Base-by-base conservation (phyloP, 768 basidiomycete species). In the Cyclocybe cylindracea region DNA sequence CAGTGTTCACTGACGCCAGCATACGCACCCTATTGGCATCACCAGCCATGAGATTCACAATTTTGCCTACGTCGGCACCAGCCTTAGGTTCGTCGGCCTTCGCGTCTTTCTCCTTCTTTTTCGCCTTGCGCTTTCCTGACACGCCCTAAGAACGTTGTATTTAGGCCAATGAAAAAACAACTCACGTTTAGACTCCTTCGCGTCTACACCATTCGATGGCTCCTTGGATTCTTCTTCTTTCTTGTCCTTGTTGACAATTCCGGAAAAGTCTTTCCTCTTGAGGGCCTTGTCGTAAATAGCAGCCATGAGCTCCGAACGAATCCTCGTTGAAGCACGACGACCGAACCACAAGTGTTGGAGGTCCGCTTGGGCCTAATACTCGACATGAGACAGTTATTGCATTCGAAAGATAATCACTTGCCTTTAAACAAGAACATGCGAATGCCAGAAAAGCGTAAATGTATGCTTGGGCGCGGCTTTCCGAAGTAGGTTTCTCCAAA, bases 241-340 rank as follows among this genome's bases (percentile, higher is more conserved):
- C 56, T 64, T 65, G 11, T 67, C 64, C 57, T 73, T 70, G 10
- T 73, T 71, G 7, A 89, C 74, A 36, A 91, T 73, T 1, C 93
- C 94, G 0, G 89, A 90, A 53, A 85, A 89, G 63, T 95, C 93
- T 62, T 83, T 87, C 31, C 94, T 74, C 66, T 87, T 88, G 34
- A 96, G 70, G 1, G 92, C 82, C 65, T 97, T 97, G 66, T 93
- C 89, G 61, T 94, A 96, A 46, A 96, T 90, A 2, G 85, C 70
- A 0, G 89, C 85, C 85, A 91, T 94, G 13, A 95, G 78, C 69
- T 90, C 89, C 10, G 80, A 78, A 7, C 89, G 84, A 3, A 91
- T 83, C 18, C 89, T 78, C 1, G 86, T 87, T 0, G 76, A 65
- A 1, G 84, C 90, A n/a, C 91, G 83, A 39, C 94, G 82, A 16